A percentile compares a stretch with the other conserved stretches of the same genome.
These are phyloP conservation scores for Beauveria brongniartii DNA, from an alignment of 2,329 filamentous ascomycete species.

Conservation along the genomic window DNA sequence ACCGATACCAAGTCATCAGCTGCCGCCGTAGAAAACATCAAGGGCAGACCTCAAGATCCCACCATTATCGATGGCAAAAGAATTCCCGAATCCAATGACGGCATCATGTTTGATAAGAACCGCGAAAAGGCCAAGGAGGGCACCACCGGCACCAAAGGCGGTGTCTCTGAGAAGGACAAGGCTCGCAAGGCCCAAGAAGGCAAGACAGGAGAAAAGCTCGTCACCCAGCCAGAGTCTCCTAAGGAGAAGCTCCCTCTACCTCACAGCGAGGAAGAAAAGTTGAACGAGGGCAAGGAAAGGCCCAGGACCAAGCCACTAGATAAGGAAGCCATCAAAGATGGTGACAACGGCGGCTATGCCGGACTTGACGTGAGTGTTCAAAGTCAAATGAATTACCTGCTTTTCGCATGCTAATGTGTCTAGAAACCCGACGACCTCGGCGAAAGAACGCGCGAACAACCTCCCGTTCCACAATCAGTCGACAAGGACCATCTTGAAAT, in stretches of 20 bases:
- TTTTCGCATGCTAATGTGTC: neutral
- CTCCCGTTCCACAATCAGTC: slow-evolving; percentile 57
- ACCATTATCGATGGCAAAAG: slow-evolving; percentile 51
- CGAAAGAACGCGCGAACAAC: slow-evolving; percentile 65
- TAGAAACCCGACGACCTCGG: slow-evolving; percentile 80
- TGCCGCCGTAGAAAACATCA: slow-evolving; percentile 29
- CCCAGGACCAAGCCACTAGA: slow-evolving; percentile 30
- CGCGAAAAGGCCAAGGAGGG: slow-evolving; percentile 70
- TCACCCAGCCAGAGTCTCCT: slow-evolving; percentile 73
- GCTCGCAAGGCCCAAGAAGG: slow-evolving; percentile 60
- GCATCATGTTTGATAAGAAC: slow-evolving; percentile 88
- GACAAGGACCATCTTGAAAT: slow-evolving; percentile 57
- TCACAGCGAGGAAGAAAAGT: slow-evolving; percentile 69
- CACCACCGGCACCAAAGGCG: slow-evolving; percentile 80
- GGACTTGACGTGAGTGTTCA: slow-evolving; percentile 28
- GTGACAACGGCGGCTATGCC: slow-evolving; percentile 25
- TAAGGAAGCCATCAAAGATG: slow-evolving; percentile 35
- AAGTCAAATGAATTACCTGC: too few species aligned
- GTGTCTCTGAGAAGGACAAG: slow-evolving; percentile 81
- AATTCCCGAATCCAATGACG: slow-evolving; percentile 60
- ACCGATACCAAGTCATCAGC: slow-evolving; percentile 19
- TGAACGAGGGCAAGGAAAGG: slow-evolving; percentile 33
- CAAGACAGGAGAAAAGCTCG: slow-evolving; percentile 53
- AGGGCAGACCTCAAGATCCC: slow-evolving; percentile 43
- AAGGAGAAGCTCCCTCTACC: slow-evolving; percentile 79